phyloP scores from a whole-genome alignment of 2,329 filamentous ascomycete species.

The Fusarium papillatum region DNA sequence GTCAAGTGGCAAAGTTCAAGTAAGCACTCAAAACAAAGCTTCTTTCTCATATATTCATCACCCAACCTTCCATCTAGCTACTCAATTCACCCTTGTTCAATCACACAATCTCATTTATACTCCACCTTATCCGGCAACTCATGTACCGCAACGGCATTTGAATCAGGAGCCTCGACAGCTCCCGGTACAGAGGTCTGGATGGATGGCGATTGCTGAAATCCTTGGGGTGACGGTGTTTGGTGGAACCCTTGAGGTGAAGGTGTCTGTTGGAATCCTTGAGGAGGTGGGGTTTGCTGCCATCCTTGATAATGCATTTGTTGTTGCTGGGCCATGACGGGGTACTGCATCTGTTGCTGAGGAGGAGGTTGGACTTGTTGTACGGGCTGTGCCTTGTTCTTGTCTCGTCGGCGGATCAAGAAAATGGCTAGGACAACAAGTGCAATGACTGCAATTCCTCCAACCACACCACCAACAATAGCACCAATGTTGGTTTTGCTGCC shows the following conservation, averaged over 20 bases:
- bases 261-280: slow-evolving; percentile 9
- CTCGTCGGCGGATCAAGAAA: slow-evolving; percentile 30
- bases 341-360: slow-evolving; percentile 17
- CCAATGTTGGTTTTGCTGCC: slow-evolving; percentile 6
- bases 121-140: slow-evolving; percentile 16
- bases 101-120: slow-evolving; percentile 2
- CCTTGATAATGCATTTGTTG: slow-evolving; percentile 24
- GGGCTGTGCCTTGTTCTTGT: slow-evolving; percentile 12
- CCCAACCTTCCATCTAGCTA: neutral
- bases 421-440: slow-evolving; percentile 14
- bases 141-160: slow-evolving; percentile 9
- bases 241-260: slow-evolving; percentile 1
- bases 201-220: slow-evolving; percentile 20
- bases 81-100: neutral
- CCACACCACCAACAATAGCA: slow-evolving; percentile 31
- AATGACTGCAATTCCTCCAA: slow-evolving; percentile 27
- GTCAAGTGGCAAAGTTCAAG: neutral
- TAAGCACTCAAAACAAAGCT: neutral
- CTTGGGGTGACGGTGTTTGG: neutral
- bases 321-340: slow-evolving; percentile 14
- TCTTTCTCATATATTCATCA: neutral
- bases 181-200: neutral
- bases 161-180: slow-evolving; percentile 22
- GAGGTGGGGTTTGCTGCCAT: slow-evolving; percentile 13
- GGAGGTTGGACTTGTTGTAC: slow-evolving; percentile 5